Evolutionary conservation across 225 moss, liverwort and hornwort species (phyloP).

Genomic region (Polytrichum commune): DNA sequence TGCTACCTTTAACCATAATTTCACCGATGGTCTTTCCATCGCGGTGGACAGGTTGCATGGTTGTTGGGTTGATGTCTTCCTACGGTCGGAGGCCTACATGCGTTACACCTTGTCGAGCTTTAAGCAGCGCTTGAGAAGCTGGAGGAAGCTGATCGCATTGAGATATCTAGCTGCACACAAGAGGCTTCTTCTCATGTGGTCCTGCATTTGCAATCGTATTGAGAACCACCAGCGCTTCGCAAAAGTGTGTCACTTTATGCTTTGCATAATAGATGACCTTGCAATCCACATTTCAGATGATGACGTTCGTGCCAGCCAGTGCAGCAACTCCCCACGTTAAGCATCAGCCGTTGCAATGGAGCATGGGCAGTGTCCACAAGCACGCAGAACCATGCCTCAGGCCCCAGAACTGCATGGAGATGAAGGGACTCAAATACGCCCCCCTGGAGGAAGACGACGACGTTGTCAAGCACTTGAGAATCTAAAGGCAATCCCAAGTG

Average conservation of each 20-base stretch:
- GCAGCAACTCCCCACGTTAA: conserved; percentile 74
- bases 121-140: conserved; percentile 42
- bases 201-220: conserved; percentile 62
- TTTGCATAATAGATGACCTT: conserved; percentile 40
- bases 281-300: conserved; percentile 47
- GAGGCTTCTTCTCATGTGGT: conserved; percentile 32
- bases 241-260: conserved; percentile 65
- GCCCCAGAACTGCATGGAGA: conserved; percentile 55
- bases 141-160: conserved; percentile 56
- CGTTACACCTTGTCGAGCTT: conserved; percentile 80
- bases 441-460: conserved; percentile 31
- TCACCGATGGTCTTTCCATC: conserved; percentile 73
- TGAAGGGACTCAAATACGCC: conserved; percentile 61
- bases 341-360: conserved; percentile 80
- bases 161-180: conserved; percentile 69
- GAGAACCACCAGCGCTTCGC: conserved; percentile 75
- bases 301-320: conserved; percentile 63
- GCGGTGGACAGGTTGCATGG: conserved; percentile 56
- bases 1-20: conserved; percentile 65
- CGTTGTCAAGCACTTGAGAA: not conserved
- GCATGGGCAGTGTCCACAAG: conserved; percentile 81
- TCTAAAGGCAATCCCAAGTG: too few species aligned
- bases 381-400: conserved; percentile 47
- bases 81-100: conserved; percentile 44
- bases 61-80: conserved; percentile 59